Conservation (phyloP, 2,329 filamentous ascomycete species). For the Aspergillus clavatus region DNA sequence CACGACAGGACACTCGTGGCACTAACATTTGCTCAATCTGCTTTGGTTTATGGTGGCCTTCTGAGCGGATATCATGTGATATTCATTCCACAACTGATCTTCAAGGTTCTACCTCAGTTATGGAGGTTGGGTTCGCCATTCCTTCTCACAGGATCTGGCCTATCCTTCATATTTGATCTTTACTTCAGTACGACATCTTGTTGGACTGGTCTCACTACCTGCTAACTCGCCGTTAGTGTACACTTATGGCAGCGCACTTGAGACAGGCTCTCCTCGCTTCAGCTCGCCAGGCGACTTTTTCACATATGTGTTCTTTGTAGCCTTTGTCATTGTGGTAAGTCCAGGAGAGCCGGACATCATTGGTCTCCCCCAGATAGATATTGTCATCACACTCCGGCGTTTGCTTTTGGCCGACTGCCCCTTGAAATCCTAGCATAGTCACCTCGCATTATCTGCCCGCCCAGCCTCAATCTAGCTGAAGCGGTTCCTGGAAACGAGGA, state of each 20-base stretch:
- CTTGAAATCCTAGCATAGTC: constrained; percentile 16
- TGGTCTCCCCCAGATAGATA: constrained; percentile 13
- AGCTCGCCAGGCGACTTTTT: constrained; percentile 71
- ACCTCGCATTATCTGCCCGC: constrained; percentile 75
- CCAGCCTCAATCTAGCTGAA: constrained; percentile 66
- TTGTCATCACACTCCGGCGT: background rate
- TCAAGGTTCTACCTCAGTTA: constrained; percentile 55
- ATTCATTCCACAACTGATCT: constrained; percentile 49
- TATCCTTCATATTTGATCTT: constrained; percentile 65
- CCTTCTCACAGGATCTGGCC: constrained; percentile 51
- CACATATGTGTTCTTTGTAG: constrained; percentile 72
- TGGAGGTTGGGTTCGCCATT: constrained; percentile 58
- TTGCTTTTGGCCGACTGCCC: constrained; percentile 18
- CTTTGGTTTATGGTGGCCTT: constrained; percentile 56
- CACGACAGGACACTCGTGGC: constrained; percentile 61
- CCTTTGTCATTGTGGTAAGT: constrained; percentile 72
- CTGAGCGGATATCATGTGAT: constrained; percentile 50
- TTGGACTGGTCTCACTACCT: constrained; percentile 15
- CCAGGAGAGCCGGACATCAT: constrained; percentile 25
- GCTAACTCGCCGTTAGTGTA: constrained; percentile 54
- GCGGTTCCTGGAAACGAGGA: constrained; percentile 80
- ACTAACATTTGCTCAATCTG: constrained; percentile 58
- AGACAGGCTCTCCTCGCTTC: constrained; percentile 68
- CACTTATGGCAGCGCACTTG: constrained; percentile 69
- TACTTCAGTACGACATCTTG: constrained; percentile 57